Evolutionary conservation across 1,284 basidiomycete species (phyloP), one percentile per base, ranked within the genome.

Genomic region (Takashimella tepidaria): DNA sequence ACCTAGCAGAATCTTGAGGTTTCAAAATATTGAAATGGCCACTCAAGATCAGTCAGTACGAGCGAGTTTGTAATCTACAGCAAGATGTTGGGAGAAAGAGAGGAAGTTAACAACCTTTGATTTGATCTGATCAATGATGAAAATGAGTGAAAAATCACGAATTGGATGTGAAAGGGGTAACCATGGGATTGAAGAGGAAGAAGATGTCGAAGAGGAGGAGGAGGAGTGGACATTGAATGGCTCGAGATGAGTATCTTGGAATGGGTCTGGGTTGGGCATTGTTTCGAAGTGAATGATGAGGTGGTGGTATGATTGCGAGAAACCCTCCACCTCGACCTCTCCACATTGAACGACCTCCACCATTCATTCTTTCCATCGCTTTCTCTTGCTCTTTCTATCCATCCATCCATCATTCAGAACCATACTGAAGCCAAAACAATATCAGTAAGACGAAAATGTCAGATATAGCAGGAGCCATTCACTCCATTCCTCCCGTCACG

Each of bases 1-100:
- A 3, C 86, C 86, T 0, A 88, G 77, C 1, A 88, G 74, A 5
- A 87, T 76, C 78, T 79, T 47, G 26, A 31, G n/a, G n/a, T n/a
- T n/a, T n/a, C n/a, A n/a, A n/a, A n/a, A n/a, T n/a, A n/a, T n/a
- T n/a, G n/a, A n/a, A n/a, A n/a, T n/a, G n/a, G n/a, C n/a, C n/a
- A n/a, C n/a, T n/a, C n/a, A n/a, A n/a, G n/a, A n/a, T n/a, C n/a
- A n/a, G 13, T 21, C 12, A 42, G 19, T 20, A 21, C 13, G 11
- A 13, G 48, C 25, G 12, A 25, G 23, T n/a, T n/a, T n/a, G n/a
- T n/a, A n/a, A n/a, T n/a, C n/a, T n/a, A n/a, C n/a, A n/a, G n/a
- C n/a, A n/a, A n/a, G n/a, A n/a, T n/a, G n/a, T n/a, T n/a, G 4
- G 19, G 13, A 25, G 19, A 13, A 20, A 24, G 27, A 68, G 70